Evolutionary conservation across 176 grass and related monocot species (phyloP).

Genomic region (Dactylis glomerata): DNA sequence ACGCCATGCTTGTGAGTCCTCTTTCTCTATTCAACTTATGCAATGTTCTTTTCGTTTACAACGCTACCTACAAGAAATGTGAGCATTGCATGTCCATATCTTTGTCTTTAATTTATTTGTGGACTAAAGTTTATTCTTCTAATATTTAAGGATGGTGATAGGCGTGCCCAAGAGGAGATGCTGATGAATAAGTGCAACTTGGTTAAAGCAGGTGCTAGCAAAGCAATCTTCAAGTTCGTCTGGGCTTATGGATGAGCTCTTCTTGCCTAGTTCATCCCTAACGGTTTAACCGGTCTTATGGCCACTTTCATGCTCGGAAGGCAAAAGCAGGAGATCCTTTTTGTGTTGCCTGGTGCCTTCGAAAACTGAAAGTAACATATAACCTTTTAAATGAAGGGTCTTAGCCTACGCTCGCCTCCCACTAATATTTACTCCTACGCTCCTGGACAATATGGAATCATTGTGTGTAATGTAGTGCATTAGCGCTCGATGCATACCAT

Average conservation of each 20-base stretch:
- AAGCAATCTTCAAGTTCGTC: conserved; percentile 73
- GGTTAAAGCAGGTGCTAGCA: conserved; percentile 55
- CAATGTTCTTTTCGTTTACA: not conserved
- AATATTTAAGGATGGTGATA: conserved; percentile 58
- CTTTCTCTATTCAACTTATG: not conserved
- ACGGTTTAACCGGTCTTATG: not conserved
- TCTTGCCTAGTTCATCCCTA: not conserved
- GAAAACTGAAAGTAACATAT: not conserved
- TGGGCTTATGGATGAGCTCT: conserved; percentile 32
- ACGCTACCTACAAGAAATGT: not conserved
- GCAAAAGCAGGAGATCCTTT: not conserved
- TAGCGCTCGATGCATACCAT: not conserved
- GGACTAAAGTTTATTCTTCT: not conserved
- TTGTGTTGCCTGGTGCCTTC: not conserved
- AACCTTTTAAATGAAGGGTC: not conserved
- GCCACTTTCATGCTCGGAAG: not conserved
- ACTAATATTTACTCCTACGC: not conserved
- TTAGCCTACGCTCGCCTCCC: not conserved
- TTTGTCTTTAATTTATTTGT: not conserved
- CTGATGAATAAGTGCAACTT: conserved; percentile 53
- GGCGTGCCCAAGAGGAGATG: conserved; percentile 63
- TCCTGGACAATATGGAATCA: conserved; percentile 2
- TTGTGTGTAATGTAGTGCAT: not conserved
- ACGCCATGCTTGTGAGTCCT: conserved; percentile 49
- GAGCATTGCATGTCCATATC: not conserved